phyloP scores from a whole-genome alignment of 2,329 filamentous ascomycete genomes.

The Cordyceps fumosorosea region DNA sequence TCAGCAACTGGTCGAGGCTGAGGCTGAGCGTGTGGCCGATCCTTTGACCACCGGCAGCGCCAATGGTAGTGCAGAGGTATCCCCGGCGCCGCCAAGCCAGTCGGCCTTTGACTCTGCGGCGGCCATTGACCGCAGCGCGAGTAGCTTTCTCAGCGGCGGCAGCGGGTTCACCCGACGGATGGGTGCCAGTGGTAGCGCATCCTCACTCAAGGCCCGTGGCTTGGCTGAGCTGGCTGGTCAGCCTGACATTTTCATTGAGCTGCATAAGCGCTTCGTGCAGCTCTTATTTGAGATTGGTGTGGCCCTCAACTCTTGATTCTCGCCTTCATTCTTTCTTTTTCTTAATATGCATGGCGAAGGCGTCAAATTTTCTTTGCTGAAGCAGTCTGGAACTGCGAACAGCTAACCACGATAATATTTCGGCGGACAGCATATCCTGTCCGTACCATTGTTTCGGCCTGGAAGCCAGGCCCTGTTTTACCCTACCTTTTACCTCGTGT shows the following conservation, averaged over 20 bases:
- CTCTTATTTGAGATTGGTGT: conserved; percentile 54
- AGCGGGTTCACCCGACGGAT: conserved; percentile 52
- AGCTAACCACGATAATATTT: neutral
- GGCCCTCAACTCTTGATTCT: conserved; percentile 40
- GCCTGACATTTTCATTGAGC: conserved; percentile 62
- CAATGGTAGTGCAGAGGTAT: conserved; percentile 21
- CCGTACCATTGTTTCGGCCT: neutral
- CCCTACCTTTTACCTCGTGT: neutral
- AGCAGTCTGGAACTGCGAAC: conserved; percentile 1
- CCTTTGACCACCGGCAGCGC: conserved; percentile 32
- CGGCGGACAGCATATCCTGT: neutral
- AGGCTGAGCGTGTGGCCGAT: conserved; percentile 51
- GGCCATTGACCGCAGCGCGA: conserved; percentile 36
- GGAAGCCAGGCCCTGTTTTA: neutral
- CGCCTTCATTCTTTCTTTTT: conserved; percentile 1
- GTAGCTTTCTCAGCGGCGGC: conserved; percentile 51
- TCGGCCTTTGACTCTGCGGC: conserved; percentile 25
- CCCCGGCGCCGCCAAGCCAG: conserved; percentile 21
- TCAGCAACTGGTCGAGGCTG: conserved; percentile 55
- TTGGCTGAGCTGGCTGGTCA: conserved; percentile 59
- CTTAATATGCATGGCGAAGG: conserved; percentile 18
- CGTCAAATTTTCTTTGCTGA: conserved; percentile 15
- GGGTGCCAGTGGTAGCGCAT: conserved; percentile 49
- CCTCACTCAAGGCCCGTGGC: conserved; percentile 51
- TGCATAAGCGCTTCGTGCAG: conserved; percentile 58